Base-by-base conservation (phyloP, 768 basidiomycete species). In the Lentinula sp. region DNA sequence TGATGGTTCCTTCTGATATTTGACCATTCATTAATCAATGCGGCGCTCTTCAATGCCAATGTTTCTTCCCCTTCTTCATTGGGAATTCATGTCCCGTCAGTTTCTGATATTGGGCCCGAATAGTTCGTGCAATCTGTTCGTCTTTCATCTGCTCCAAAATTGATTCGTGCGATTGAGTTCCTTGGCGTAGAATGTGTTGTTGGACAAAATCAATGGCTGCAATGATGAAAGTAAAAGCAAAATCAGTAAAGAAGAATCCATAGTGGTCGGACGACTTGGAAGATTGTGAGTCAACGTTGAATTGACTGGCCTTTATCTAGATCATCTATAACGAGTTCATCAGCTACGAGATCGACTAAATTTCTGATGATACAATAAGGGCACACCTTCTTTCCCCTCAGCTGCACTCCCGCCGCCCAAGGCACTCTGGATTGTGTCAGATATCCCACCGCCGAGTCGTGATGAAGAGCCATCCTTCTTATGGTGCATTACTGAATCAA, bases 121-220 rank as follows among this genome's bases (percentile, higher is more conserved):
- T 69, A n/a, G 66, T 69, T 64, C 70, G 67, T 9, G 72, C 70
- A 61, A 78, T 76, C 65, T 71, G 69, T 59, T 74, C 70, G 64
- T 78, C 77, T 62, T 78, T 79, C 64, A 69, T 58, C 66, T 78
- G 76, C 65, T 78, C 77, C 34, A 73, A 23, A 4, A 71, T 74
- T 18, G 70, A 67, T 64, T 79, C 78, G 63, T 78, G 67, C 18
- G 68, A 65, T 66, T 79, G 78, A 43, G 67, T 63, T 11, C 76
- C 76, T 57, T 71, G 59, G 37, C 70, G 68, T 37, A 79, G 64
- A 34, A 77, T 67, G 65, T 77, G 75, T 64, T 78, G 74, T 63
- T 79, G 77, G 16, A 78, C 71, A 40, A 73, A 72, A 63, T 78
- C 76, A 55, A 79, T 73, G 16, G 71, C 76, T 76, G 60, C n/a